These are phyloP conservation scores for Hyaloscypha finlandica DNA, from an alignment of 495 filamentous ascomycete species.

Conservation along the genomic window DNA sequence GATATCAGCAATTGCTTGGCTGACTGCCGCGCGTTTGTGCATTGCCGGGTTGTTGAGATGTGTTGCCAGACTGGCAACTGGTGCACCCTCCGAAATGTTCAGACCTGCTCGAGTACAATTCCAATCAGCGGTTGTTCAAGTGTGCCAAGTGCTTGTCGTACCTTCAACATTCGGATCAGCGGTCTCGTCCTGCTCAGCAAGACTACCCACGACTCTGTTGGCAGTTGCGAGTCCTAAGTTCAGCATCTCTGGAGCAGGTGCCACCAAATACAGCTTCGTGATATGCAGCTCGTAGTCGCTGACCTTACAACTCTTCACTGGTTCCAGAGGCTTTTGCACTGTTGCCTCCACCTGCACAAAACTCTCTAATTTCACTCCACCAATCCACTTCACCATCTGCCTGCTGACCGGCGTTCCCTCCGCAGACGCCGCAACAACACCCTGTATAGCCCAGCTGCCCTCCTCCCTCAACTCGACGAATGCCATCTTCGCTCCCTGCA, in stretches of 20 bases:
- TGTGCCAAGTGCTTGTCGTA: conserved; percentile 53
- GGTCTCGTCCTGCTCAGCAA: conserved; percentile 61
- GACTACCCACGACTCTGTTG: conserved; percentile 64
- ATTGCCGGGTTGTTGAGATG: conserved; percentile 88
- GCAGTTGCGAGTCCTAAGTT: conserved; percentile 72
- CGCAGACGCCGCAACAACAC: conserved; percentile 57
- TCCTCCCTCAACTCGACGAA: conserved; percentile 90
- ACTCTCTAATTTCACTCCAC: conserved; percentile 76
- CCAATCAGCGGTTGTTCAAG: conserved; percentile 31
- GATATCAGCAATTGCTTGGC: conserved; percentile 78
- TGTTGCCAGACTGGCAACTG: conserved; percentile 70
- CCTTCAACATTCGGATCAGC: conserved; percentile 53
- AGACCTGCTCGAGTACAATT: conserved; percentile 15
- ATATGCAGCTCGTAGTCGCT: conserved; percentile 83
- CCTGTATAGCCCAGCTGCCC: conserved; percentile 74
- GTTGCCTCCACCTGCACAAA: conserved; percentile 79
- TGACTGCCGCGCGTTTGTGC: conserved; percentile 84
- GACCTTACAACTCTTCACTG: conserved; percentile 78
- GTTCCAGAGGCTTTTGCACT: conserved; percentile 78
- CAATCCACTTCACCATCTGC: conserved; percentile 95
- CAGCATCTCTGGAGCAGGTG: conserved; percentile 60
- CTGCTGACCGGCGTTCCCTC: conserved; percentile 56
- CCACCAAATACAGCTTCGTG: conserved; percentile 71
- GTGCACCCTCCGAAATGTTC: conserved; percentile 57
- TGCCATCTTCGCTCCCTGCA: conserved; percentile 87